A percentile compares a stretch with the other conserved stretches of the same genome.
phyloP scores from a whole-genome alignment of 495 filamentous ascomycete genomes.

The Apiosordaria backusii region DNA sequence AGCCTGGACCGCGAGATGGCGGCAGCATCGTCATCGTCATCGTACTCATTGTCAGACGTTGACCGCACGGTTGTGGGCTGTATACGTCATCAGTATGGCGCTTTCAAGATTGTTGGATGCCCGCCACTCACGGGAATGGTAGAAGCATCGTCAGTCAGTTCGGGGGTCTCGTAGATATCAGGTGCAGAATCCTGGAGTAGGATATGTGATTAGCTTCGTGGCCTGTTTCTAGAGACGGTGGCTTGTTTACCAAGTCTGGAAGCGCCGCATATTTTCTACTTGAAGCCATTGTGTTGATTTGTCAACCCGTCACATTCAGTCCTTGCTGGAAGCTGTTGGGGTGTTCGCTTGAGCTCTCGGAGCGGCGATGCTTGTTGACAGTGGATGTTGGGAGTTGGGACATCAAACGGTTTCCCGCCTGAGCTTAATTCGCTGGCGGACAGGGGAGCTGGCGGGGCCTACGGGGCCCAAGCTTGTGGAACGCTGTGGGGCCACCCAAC shows the following conservation, averaged over 20 bases:
- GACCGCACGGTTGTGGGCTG: slow-evolving; percentile 65
- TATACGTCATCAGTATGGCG: slow-evolving; percentile 18
- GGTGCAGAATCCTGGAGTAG: slow-evolving; percentile 71
- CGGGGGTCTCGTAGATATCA: slow-evolving; percentile 94
- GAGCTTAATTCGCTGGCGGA: not conserved
- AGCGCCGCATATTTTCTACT: slow-evolving; percentile 77
- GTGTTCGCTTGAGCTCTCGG: not conserved
- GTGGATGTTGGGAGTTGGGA: slow-evolving; percentile 4
- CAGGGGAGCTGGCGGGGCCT: not conserved
- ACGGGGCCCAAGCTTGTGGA: not conserved
- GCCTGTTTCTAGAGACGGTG: not conserved
- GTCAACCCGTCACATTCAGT: not conserved
- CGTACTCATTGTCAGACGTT: slow-evolving; percentile 61
- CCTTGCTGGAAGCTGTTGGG: not conserved
- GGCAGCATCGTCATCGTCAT: slow-evolving; percentile 55
- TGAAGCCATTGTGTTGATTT: slow-evolving; percentile 42
- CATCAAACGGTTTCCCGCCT: not conserved
- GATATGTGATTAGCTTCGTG: slow-evolving; percentile 10
- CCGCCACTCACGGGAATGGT: slow-evolving; percentile 63
- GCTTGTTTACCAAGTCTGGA: slow-evolving; percentile 65
- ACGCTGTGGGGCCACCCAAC: not conserved
- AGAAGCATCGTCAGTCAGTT: slow-evolving; percentile 81
- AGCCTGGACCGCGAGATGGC: slow-evolving; percentile 72
- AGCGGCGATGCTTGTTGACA: not conserved
- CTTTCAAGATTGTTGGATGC: slow-evolving; percentile 14